Evolutionary conservation across 305 asterid genomes (phyloP).

Genomic region (Fraxinus albicans): DNA sequence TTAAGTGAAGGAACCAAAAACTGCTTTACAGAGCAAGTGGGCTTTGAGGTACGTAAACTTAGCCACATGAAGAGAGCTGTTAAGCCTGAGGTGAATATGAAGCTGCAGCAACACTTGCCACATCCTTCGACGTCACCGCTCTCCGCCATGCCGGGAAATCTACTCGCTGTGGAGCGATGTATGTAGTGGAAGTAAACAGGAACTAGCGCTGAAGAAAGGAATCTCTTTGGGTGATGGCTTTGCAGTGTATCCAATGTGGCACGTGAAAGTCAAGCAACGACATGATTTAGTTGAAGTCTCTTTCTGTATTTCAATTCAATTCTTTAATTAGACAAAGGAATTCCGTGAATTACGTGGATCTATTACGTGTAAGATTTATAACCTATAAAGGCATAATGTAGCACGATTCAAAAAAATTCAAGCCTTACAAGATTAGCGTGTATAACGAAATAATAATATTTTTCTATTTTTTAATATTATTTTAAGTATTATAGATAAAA

Average conservation of each 20-base stretch:
- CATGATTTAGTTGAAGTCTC: background rate
- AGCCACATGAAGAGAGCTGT: slow-evolving; percentile 78
- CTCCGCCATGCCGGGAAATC: slow-evolving; percentile 36
- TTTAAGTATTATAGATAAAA: no score
- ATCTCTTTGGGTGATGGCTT: background rate
- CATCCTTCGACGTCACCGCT: slow-evolving; percentile 25
- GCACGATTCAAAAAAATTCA: no score
- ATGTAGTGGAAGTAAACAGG: background rate
- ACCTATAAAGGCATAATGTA: no score
- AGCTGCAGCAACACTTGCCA: slow-evolving; percentile 49
- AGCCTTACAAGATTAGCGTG: no score
- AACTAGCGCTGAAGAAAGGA: background rate
- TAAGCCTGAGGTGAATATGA: slow-evolving; percentile 64
- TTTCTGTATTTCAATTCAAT: background rate
- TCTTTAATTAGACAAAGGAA: background rate
- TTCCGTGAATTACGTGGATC: background rate
- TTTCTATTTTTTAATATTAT: no score
- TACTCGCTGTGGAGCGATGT: background rate
- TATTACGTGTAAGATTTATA: background rate
- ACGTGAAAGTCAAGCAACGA: background rate
- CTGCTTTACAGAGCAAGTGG: slow-evolving; percentile 38
- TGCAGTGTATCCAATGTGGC: background rate
- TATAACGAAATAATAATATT: no score
- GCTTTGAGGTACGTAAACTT: slow-evolving; percentile 55
- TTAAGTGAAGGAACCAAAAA: slow-evolving; percentile 53